Conservation (phyloP, 129 eudicot species). For the Flaveria linearis region DNA sequence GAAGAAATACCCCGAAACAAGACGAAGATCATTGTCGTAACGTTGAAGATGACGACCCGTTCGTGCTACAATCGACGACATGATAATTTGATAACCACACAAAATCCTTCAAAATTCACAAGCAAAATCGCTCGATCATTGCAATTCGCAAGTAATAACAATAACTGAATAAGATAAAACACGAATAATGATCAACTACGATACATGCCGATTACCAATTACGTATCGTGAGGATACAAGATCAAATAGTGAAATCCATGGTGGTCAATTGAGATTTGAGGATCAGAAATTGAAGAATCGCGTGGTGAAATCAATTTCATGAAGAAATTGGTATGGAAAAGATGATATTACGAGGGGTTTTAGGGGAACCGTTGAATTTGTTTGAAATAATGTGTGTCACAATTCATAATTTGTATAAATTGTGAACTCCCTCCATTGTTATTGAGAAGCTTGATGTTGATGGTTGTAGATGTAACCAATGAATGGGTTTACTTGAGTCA, state of each 20-base stretch:
- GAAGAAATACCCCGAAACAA: conserved; percentile 54
- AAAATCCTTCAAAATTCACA: conserved; percentile 20
- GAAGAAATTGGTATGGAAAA: too few relatives aligned
- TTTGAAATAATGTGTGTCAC: too few relatives aligned
- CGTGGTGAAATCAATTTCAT: too few relatives aligned
- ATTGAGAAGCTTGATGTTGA: conserved; percentile 28
- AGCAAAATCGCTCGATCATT: too few relatives aligned
- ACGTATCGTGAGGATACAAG: too few relatives aligned
- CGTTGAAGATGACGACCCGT: conserved; percentile 58
- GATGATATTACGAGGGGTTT: conserved; percentile 17
- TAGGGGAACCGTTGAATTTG: conserved; percentile 28
- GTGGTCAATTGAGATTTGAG: too few relatives aligned
- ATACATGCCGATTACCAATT: too few relatives aligned
- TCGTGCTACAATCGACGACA: conserved; percentile 54
- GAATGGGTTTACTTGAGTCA: conserved; percentile 39
- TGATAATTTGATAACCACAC: conserved; percentile 29
- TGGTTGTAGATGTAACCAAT: conserved; percentile 11
- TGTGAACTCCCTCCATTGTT: conserved; percentile 32
- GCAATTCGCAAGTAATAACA: too few relatives aligned
- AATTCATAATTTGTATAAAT: not conserved
- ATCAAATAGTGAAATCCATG: too few relatives aligned
- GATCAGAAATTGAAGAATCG: too few relatives aligned
- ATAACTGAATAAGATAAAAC: too few relatives aligned
- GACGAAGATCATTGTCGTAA: conserved; percentile 55
- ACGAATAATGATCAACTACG: too few relatives aligned